Evolutionary conservation across 805 yeast species (phyloP), one percentile per base, ranked within the genome.

Genomic region (Candida montana): DNA sequence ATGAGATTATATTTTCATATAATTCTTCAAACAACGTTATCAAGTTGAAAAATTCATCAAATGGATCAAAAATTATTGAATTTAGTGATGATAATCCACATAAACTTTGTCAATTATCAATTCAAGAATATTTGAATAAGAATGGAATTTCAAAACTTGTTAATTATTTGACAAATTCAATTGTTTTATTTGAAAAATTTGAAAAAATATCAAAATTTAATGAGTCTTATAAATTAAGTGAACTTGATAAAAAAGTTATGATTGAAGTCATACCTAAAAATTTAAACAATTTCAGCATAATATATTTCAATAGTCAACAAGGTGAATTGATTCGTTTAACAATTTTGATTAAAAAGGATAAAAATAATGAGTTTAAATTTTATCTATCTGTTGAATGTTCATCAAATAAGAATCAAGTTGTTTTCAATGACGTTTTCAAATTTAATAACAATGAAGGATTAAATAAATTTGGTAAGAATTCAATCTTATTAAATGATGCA

Each of bases 1-100:
- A 54, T 24, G 52, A 55, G 29, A 49, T 55, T 18, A 47, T 50
- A 11, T 57, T 57, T 45, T 50, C 52, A 17, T 57, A 57, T 39
- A 29, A 33, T 16, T 26, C 34, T 5, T 19, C 30, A 7, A 54
- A 52, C 5, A 40, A 43, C n/a, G 16, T 38, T 19, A 42, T 38
- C 29, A 42, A 29, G 11, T 33, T 42, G 17, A 42, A 24, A 17
- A 21, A 34, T 20, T 35, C 31, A 11, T 30, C 39, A 10, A 26
- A 34, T 26, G 36, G 33, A 3, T 18, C 30, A 5, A 41, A 34
- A 31, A 44, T 50, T 5, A 44, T 57, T 38, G 58, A 55, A 28
- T 30, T 57, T 17, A 55, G 53, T 7, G 37, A 42, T 6, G 18
- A 44, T 0, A 57, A 57, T 30, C 59, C 59, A 11, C 61, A 57